Evolutionary conservation across 179 eudicot species (phyloP).

Genomic region (Silene vulgaris): DNA sequence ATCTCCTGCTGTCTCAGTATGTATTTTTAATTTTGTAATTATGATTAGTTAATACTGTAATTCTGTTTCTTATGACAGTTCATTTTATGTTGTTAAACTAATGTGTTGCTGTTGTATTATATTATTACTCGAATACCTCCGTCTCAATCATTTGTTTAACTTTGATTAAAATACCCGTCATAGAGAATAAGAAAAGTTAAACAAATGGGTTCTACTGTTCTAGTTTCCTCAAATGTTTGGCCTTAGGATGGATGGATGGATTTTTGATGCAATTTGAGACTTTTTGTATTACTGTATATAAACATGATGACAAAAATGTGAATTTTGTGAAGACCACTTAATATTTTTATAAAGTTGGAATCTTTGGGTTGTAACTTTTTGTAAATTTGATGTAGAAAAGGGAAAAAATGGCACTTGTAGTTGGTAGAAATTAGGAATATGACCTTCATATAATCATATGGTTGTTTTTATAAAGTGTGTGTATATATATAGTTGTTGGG

Average conservation of each 20-base stretch:
- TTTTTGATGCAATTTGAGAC: not conserved
- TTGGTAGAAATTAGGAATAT: not conserved
- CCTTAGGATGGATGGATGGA: not conserved
- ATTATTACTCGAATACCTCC: not conserved
- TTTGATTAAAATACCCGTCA: no score
- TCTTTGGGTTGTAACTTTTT: not conserved
- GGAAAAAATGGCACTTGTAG: constrained; percentile 9
- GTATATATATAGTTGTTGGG: constrained; percentile 3
- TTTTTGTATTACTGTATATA: not conserved
- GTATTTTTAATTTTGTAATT: constrained; percentile 8
- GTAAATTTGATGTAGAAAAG: not conserved
- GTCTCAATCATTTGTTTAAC: no score
- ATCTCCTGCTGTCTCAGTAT: constrained; percentile 53
- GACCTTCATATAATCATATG: not conserved
- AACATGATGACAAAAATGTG: constrained; percentile 14
- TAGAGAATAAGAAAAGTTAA: no score
- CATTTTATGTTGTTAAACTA: not conserved
- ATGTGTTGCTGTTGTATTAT: constrained; percentile 23
- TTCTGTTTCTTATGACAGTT: not conserved
- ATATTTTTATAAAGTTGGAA: constrained; percentile 13
- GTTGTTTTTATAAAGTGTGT: not conserved
- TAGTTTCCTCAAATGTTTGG: no score
- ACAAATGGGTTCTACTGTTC: no score
- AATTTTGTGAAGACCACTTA: not conserved
- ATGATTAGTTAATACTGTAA: no score